Percentiles rank a stretch among this genome's conserved stretches.
phyloP scores from a whole-genome alignment of 1,284 basidiomycete species.

The Rhodotorula sp. region DNA sequence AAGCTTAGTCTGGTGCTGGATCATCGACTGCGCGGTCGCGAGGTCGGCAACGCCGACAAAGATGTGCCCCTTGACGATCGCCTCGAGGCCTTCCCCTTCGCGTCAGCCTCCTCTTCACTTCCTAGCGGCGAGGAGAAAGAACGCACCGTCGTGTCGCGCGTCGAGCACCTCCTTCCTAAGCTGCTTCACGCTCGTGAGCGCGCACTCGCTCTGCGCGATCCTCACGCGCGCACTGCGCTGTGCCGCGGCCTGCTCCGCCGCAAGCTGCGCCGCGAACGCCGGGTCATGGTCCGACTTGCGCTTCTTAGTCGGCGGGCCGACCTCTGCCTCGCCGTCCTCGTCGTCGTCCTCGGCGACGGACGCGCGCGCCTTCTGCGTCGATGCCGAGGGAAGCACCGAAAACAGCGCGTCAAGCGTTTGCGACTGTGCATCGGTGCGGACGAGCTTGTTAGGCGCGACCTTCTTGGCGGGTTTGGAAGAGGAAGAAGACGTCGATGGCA shows the following conservation, averaged over 20 bases:
- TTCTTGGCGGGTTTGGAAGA: constrained; percentile 40
- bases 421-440: constrained; percentile 83
- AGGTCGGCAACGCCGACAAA: constrained; percentile 93
- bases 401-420: constrained; percentile 95
- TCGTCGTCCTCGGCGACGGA: constrained; percentile 40
- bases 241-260: constrained; percentile 19
- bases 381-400: constrained; percentile 4
- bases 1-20: constrained; percentile 86
- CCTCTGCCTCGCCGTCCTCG: neutral
- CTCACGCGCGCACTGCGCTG: constrained; percentile 47
- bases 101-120: neutral
- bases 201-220: constrained; percentile 76
- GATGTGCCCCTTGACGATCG: constrained; percentile 81
- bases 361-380: constrained; percentile 13
- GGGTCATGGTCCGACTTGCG: constrained; percentile 34
- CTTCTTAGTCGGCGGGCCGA: constrained; percentile 4
- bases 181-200: constrained; percentile 72
- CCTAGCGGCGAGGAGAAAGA: neutral
- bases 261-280: constrained; percentile 18
- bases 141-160: constrained; percentile 67
- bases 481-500: constrained; percentile 2
- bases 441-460: constrained; percentile 77
- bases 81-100: constrained; percentile 64
- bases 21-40: constrained; percentile 69
- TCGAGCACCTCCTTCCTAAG: constrained; percentile 66